phyloP scores from a whole-genome alignment of 2,329 filamentous ascomycete genomes.

The Emmonsia crescens region DNA sequence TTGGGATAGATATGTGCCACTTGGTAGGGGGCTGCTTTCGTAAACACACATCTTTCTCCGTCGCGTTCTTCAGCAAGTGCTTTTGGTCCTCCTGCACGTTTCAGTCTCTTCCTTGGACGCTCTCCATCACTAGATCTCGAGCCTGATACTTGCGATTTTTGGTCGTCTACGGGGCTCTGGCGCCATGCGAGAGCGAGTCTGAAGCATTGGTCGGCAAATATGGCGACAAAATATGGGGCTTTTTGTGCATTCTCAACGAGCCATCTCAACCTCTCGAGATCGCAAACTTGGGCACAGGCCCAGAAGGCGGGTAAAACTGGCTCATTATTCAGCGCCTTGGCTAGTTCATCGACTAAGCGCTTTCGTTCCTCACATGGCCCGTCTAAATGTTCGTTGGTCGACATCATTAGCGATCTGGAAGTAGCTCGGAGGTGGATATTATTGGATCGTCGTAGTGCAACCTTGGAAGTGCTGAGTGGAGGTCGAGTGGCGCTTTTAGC shows the following conservation, averaged over 20 bases:
- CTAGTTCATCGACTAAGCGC: neutral
- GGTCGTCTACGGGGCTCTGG: neutral
- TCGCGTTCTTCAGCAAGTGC: slow-evolving; percentile 1
- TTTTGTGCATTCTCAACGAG: neutral
- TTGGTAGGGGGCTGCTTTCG: neutral
- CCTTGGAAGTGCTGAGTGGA: too few species aligned
- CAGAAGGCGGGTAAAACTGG: slow-evolving; percentile 1
- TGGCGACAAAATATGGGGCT: neutral
- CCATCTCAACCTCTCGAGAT: neutral
- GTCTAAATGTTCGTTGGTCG: neutral
- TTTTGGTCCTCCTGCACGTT: neutral
- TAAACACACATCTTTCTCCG: neutral
- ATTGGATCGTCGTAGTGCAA: too few species aligned
- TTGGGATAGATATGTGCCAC: slow-evolving; percentile 4
- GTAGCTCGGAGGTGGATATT: too few species aligned
- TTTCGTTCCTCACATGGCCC: neutral
- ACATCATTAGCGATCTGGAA: neutral
- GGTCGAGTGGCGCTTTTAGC: too few species aligned
- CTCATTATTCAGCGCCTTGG: neutral
- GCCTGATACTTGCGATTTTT: neutral
- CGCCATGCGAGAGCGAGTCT: neutral
- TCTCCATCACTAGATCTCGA: neutral
- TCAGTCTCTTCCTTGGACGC: neutral
- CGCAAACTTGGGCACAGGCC: neutral
- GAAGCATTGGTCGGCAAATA: neutral